Percentiles rank a stretch among this genome's conserved stretches.
phyloP scores from a whole-genome alignment of 108 stramenopile species.

The Mayamaea pseudoterrestris region DNA sequence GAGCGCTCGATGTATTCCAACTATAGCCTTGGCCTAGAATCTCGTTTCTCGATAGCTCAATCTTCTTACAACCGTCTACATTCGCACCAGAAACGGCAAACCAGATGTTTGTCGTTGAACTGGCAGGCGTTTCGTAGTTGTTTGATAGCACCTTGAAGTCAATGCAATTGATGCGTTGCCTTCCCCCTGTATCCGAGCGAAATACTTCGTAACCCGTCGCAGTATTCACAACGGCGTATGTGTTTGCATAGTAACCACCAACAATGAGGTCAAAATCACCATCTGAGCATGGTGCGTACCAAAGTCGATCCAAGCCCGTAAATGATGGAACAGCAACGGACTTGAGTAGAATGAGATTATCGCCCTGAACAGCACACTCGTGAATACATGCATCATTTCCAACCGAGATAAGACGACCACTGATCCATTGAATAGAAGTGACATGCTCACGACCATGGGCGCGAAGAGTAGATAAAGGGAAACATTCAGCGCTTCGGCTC shows the following conservation, averaged over 20 bases:
- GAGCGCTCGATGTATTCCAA: constrained; percentile 11
- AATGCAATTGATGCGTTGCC: constrained; percentile 36
- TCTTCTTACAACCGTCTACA: constrained; percentile 23
- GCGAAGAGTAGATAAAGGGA: constrained; percentile 9
- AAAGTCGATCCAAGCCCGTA: constrained; percentile 25
- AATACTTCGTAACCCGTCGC: constrained; percentile 44
- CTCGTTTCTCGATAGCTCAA: constrained; percentile 21
- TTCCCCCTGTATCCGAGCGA: constrained; percentile 46
- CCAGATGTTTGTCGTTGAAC: background rate
- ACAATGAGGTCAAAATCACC: constrained; percentile 11
- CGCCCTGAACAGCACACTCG: constrained; percentile 11
- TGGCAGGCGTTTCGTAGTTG: background rate
- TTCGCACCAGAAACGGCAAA: constrained; percentile 11
- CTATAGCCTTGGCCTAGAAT: constrained; percentile 9
- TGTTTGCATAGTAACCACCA: constrained; percentile 58
- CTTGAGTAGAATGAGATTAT: constrained; percentile 7
- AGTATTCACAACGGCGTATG: constrained; percentile 38
- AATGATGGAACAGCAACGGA: constrained; percentile 19
- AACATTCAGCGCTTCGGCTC: background rate
- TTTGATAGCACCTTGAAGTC: constrained; percentile 4
- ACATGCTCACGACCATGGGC: constrained; percentile 68
- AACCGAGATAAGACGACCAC: constrained; percentile 32
- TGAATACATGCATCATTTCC: constrained; percentile 70
- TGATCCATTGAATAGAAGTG: constrained; percentile 2
- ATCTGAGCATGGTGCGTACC: constrained; percentile 11